These are phyloP conservation scores for Aspergillus sclerotiicarbonarius DNA, from an alignment of 495 filamentous ascomycete species.

Conservation along the genomic window DNA sequence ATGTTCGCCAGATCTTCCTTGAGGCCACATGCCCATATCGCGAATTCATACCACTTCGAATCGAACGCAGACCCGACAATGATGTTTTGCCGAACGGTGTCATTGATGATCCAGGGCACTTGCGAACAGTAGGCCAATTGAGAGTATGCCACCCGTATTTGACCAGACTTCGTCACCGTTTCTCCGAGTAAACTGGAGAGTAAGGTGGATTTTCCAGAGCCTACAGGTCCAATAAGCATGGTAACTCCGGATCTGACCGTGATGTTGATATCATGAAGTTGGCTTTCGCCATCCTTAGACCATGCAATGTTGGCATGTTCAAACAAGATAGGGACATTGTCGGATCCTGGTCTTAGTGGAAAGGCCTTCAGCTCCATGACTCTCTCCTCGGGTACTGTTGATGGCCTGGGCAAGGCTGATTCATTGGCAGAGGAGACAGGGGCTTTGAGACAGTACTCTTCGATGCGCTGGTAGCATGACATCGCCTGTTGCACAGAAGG, in stretches of 20 bases:
- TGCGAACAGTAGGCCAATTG: conserved; percentile 40
- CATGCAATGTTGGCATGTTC: neutral
- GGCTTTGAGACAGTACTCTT: neutral
- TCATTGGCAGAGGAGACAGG: neutral
- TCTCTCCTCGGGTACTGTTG: too few species aligned
- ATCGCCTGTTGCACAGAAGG: neutral
- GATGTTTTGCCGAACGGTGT: conserved; percentile 40
- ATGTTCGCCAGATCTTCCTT: neutral
- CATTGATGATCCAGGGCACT: conserved; percentile 40
- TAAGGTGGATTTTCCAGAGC: conserved; percentile 38
- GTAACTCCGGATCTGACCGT: conserved; percentile 17
- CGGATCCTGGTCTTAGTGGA: too few species aligned
- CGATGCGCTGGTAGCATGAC: neutral
- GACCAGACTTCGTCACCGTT: neutral
- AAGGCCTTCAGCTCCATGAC: too few species aligned
- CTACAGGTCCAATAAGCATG: conserved; percentile 39
- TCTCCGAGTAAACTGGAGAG: conserved; percentile 26
- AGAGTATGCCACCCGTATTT: conserved; percentile 2
- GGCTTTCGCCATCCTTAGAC: neutral
- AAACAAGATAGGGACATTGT: neutral
- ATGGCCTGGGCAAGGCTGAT: too few species aligned
- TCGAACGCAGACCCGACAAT: conserved; percentile 17
- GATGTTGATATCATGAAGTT: conserved; percentile 1
- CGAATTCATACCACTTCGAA: neutral
- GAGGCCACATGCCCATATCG: neutral